Conservation (phyloP, 352 stramenopile genomes). For the Globisporangium nodosum region DNA sequence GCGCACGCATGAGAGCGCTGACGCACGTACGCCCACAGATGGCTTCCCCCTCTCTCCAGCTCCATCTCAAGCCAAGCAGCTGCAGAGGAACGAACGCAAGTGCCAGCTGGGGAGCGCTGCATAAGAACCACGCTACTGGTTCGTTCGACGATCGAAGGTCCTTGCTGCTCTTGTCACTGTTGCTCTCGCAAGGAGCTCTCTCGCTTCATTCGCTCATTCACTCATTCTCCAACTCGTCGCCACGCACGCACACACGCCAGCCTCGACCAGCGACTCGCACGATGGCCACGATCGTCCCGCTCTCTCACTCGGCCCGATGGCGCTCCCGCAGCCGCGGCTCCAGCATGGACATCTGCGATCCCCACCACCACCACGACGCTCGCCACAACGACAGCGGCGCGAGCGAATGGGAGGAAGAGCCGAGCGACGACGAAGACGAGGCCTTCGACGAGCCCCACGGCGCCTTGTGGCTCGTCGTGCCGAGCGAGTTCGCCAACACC, state of each 20-base stretch:
- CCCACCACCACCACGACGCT: slow-evolving; percentile 1
- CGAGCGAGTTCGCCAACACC: slow-evolving; percentile 23
- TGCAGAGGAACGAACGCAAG: neutral
- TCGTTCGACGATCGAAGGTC: neutral
- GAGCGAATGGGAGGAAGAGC: slow-evolving; percentile 9
- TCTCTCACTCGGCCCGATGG: slow-evolving; percentile 51
- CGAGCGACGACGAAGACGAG: slow-evolving; percentile 21
- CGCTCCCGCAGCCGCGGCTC: slow-evolving; percentile 43
- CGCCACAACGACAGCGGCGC: slow-evolving; percentile 6
- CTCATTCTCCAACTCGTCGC: neutral
- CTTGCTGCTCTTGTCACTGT: neutral
- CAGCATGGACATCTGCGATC: slow-evolving; percentile 28
- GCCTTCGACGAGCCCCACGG: slow-evolving; percentile 30
- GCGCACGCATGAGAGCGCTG: too few relatives aligned
- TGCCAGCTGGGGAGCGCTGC: slow-evolving; percentile 1
- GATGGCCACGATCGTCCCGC: slow-evolving; percentile 53
- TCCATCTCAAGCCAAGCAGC: too few relatives aligned
- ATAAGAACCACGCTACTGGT: too few relatives aligned
- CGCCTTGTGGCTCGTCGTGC: slow-evolving; percentile 37
- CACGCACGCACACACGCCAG: neutral
- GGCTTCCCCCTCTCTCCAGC: too few relatives aligned
- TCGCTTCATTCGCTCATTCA: neutral
- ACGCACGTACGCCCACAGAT: too few relatives aligned
- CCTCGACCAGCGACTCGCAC: neutral
- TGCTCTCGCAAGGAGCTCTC: neutral